A percentile compares a stretch with the other conserved stretches of the same genome.
These are phyloP conservation scores for Torulaspora quercuum DNA, from an alignment of 805 yeast species.

Conservation along the genomic window DNA sequence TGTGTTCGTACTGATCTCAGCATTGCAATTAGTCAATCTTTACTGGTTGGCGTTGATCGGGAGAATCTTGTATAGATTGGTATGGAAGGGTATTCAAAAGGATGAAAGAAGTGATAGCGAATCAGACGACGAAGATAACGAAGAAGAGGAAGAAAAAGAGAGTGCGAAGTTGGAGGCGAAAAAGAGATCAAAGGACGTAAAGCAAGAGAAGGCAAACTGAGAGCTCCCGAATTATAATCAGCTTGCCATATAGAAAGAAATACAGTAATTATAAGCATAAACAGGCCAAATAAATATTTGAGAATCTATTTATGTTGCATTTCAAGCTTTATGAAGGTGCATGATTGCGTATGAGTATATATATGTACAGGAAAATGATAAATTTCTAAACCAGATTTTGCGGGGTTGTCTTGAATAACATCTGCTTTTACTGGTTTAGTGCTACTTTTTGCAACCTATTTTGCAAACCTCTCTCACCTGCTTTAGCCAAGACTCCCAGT, in stretches of 20 bases:
- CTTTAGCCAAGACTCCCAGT: constrained; percentile 76
- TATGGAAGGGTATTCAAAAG: constrained; percentile 55
- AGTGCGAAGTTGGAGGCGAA: constrained; percentile 5
- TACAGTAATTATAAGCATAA: constrained; percentile 5
- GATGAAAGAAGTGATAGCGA: constrained; percentile 92
- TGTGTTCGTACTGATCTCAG: constrained; percentile 70
- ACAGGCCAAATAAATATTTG: constrained; percentile 1
- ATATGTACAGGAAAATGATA: constrained; percentile 6
- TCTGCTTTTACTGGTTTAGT: constrained; percentile 44
- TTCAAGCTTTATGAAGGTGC: too few relatives aligned
- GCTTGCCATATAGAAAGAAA: not conserved
- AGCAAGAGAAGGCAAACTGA: constrained; percentile 8
- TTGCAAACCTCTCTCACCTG: constrained; percentile 75
- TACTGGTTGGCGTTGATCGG: constrained; percentile 85
- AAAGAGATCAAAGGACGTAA: constrained; percentile 22
- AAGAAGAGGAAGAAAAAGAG: constrained; percentile 29
- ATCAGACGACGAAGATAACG: constrained; percentile 46
- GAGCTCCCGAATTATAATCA: not conserved
- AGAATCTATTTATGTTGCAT: too few relatives aligned
- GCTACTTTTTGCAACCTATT: constrained; percentile 45
- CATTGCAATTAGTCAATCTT: constrained; percentile 78
- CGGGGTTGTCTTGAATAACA: constrained; percentile 79
- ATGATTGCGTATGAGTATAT: too few relatives aligned
- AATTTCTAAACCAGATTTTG: constrained; percentile 62
- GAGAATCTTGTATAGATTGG: constrained; percentile 68